A percentile compares a stretch with the other conserved stretches of the same genome.
phyloP scores from a whole-genome alignment of 139 green algal species.

The Eudorina sp. region DNA sequence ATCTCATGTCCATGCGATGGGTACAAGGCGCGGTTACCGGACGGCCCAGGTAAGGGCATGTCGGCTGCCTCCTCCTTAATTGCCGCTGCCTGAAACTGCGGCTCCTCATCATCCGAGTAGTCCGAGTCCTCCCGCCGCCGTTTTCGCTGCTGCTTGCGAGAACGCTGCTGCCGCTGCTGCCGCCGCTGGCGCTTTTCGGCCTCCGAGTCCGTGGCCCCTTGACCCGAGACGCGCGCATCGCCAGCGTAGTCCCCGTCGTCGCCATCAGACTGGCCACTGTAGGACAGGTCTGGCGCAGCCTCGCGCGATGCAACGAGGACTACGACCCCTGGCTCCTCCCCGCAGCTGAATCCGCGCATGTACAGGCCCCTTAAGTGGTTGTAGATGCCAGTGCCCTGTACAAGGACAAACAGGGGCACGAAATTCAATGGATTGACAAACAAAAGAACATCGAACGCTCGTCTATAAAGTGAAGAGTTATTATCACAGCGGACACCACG shows the following conservation, averaged over 20 bases:
- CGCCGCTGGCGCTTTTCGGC: background rate
- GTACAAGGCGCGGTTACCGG: background rate
- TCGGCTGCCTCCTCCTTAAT: background rate
- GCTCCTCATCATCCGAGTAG: background rate
- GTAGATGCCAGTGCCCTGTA: conserved; percentile 48
- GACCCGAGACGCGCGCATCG: too few relatives aligned
- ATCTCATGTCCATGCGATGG: background rate
- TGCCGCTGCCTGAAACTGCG: background rate
- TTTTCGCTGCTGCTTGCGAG: background rate
- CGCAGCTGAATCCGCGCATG: conserved; percentile 36
- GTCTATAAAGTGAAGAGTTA: too few relatives aligned
- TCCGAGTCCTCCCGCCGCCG: conserved; percentile 4
- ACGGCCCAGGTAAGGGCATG: background rate
- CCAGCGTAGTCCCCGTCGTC: background rate
- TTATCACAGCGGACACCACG: too few relatives aligned
- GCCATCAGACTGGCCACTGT: background rate
- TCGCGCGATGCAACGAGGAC: conserved; percentile 27
- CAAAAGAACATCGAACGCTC: too few relatives aligned
- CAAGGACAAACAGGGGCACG: background rate
- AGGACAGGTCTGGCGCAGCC: background rate
- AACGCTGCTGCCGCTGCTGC: background rate
- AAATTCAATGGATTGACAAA: background rate
- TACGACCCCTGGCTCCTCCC: conserved; percentile 23
- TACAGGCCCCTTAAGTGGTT: conserved; percentile 36
- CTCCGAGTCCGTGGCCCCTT: background rate